phyloP scores from a whole-genome alignment of 352 stramenopile species.

The Globisporangium mamillatum region DNA sequence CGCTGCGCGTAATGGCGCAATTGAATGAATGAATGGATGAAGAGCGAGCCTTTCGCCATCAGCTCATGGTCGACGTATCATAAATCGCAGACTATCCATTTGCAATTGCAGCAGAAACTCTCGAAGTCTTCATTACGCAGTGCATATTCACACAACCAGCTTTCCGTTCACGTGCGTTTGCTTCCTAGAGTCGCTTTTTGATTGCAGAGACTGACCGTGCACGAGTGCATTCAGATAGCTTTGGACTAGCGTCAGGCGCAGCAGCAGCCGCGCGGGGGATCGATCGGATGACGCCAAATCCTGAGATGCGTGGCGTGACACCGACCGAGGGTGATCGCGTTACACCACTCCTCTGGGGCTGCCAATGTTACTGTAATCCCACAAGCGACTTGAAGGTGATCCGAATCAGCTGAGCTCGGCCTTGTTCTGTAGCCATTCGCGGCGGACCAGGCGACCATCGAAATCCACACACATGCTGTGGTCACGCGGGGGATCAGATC shows the following conservation, averaged over 20 bases:
- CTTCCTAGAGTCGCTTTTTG: background rate
- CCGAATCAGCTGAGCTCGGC: background rate
- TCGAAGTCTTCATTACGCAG: background rate
- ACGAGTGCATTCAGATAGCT: background rate
- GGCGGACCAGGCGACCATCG: background rate
- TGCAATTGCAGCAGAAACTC: background rate
- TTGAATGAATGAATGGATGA: no score
- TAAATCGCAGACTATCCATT: background rate
- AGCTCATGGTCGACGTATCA: background rate
- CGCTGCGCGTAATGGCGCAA: background rate
- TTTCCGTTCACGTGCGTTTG: no score
- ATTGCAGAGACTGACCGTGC: background rate
- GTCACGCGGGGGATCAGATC: background rate
- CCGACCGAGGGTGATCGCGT: background rate
- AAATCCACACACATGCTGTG: background rate
- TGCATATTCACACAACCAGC: no score
- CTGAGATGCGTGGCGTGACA: background rate
- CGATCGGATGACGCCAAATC: background rate
- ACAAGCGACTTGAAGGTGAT: background rate
- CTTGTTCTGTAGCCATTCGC: background rate
- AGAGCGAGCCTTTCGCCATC: background rate
- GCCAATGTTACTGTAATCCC: background rate
- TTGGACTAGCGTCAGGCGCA: background rate
- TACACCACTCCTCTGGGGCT: background rate
- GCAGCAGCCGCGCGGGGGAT: background rate